Base-by-base conservation (phyloP, 2,329 filamentous ascomycete species). In the Colletotrichum destructivum region DNA sequence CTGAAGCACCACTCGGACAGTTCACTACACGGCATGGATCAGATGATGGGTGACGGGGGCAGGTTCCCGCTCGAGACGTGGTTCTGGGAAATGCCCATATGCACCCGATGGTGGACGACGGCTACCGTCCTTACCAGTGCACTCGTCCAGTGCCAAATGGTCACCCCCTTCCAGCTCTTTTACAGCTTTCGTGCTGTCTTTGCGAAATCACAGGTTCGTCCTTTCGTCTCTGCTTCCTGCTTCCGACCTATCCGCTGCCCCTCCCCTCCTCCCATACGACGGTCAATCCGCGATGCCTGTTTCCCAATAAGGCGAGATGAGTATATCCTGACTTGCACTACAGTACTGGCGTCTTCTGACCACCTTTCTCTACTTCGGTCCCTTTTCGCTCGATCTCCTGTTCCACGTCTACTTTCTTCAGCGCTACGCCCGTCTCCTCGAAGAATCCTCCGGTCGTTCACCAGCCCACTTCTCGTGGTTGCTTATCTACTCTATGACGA, bases 401-500 rank as follows among this genome's bases (percentile, higher is more conserved):
- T 98, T 98, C 86, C 96, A 98, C 82, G 93, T 98, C 81, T 99
- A 98, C 88, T 99, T 99, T 84, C 92, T 98, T 69, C 95, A 98
- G 81, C 93, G 96, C 69, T 99, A 99, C 82, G 95, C 96, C 8
- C 93, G 96, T 62, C 92, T 98, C 54, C 90, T 99, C 57, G 96
- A 99, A 83, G 96, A 98, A 82, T 95, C 94, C 0, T 95, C 95
- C n/a, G 94, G 95, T 51, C 91, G 94, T 54, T 97, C 94, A 5
- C 93, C 96, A 1, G 96, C 96, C 3, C 93, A 97, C 79, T 99
- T 98, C 85, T 95, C 95, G 7, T 99, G 96, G 95, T 88, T 99
- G 21, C 88, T 99, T 2, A 86, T 96, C 63, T 98, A 97, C 81
- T 92, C 95, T 69, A 94, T 92, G 80, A 88, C 90, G 2, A 93